Evolutionary conservation across 2,329 filamentous ascomycete species (phyloP).

Genomic region (Aspergillus brunneoviolaceus): DNA sequence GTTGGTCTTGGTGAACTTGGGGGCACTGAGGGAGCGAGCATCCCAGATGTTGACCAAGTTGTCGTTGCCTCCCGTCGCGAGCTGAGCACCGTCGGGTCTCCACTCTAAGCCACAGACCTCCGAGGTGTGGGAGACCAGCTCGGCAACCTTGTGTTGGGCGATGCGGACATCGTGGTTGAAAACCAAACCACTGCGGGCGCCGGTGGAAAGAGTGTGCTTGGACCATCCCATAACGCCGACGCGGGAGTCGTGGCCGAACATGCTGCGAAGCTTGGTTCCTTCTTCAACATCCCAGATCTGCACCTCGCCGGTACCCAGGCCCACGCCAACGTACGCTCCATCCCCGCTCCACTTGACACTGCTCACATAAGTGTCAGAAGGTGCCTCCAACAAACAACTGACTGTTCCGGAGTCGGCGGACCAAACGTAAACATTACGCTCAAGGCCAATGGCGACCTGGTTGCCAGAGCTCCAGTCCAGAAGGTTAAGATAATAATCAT

Average conservation of each 20-base stretch:
- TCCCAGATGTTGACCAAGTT: constrained; percentile 99
- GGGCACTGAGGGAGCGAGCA: constrained; percentile 84
- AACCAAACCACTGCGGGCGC: constrained; percentile 88
- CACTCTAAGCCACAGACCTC: constrained; percentile 98
- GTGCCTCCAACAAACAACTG: constrained; percentile 82
- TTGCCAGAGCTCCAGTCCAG: constrained; percentile 98
- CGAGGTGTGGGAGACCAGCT: constrained; percentile 94
- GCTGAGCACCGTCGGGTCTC: constrained; percentile 93
- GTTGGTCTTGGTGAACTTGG: constrained; percentile 99
- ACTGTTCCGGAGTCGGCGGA: constrained; percentile 92
- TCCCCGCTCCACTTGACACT: constrained; percentile 99
- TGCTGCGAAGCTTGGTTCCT: constrained; percentile 91
- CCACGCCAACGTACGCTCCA: constrained; percentile 92
- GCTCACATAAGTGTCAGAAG: constrained; percentile 90
- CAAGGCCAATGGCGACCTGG: constrained; percentile 95
- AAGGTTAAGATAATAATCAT: constrained; percentile 98
- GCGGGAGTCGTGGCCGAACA: constrained; percentile 95
- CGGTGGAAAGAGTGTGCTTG: constrained; percentile 95
- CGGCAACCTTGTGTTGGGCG: constrained; percentile 95
- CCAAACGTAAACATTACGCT: constrained; percentile 98
- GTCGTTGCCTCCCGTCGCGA: constrained; percentile 97
- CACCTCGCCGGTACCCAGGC: constrained; percentile 90
- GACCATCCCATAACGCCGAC: constrained; percentile 99
- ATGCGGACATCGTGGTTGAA: constrained; percentile 99
- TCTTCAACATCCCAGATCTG: constrained; percentile 99